A percentile compares a stretch with the other conserved stretches of the same genome.
phyloP scores from a whole-genome alignment of 768 basidiomycete genomes.

The Dentipellis fragilis region DNA sequence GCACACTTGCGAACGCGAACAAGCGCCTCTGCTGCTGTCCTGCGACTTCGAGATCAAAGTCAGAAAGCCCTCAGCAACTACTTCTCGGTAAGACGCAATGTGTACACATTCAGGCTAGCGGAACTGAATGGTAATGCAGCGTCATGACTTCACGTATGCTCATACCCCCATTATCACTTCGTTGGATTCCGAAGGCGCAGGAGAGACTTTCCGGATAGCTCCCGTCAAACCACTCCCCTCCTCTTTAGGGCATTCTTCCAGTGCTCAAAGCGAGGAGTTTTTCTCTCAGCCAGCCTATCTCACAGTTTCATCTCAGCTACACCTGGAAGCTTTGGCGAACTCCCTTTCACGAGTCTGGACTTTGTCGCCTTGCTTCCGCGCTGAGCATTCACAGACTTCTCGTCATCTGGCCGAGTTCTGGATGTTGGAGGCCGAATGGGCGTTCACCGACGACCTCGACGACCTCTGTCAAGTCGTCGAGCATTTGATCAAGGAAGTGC shows the following conservation, averaged over 20 bases:
- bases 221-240: slow-evolving; percentile 17
- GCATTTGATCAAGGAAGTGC: slow-evolving; percentile 34
- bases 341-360: slow-evolving; percentile 83
- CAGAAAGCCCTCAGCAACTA: slow-evolving; percentile 48
- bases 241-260: slow-evolving; percentile 5
- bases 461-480: slow-evolving; percentile 51
- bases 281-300: slow-evolving; percentile 73
- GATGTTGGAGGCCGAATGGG: slow-evolving; percentile 98
- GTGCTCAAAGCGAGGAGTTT: slow-evolving; percentile 36
- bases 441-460: slow-evolving; percentile 38
- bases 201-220: slow-evolving; percentile 76
- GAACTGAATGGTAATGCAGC: slow-evolving; percentile 27
- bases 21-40: slow-evolving; percentile 56
- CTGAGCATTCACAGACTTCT: slow-evolving; percentile 78
- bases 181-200: slow-evolving; percentile 93
- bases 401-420: slow-evolving; percentile 97
- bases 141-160: slow-evolving; percentile 65
- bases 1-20: slow-evolving; percentile 85
- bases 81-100: slow-evolving; percentile 50
- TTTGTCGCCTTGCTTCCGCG: slow-evolving; percentile 88
- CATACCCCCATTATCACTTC: slow-evolving; percentile 86
- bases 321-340: slow-evolving; percentile 80
- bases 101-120: background rate
- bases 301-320: slow-evolving; percentile 93
- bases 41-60: slow-evolving; percentile 59